Evolutionary conservation across 768 basidiomycete species (phyloP), one percentile per base, ranked within the genome.

Genomic region (Fistulinella prunicolor): DNA sequence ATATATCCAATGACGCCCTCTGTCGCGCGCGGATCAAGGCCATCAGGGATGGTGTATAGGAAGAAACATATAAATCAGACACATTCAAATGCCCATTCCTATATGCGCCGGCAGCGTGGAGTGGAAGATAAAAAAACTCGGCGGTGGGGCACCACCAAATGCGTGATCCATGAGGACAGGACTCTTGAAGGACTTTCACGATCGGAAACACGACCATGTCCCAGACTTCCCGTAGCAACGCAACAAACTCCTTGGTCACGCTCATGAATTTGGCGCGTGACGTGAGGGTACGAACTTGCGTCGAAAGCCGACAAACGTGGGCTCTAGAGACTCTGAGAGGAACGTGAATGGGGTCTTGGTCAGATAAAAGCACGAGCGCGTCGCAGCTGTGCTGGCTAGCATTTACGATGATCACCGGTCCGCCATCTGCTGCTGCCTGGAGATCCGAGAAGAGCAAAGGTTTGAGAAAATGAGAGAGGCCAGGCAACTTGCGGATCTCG

Each of bases 381-480:
- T 73, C 66, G 12, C 67, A 73, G 22, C 61, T 42, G 13, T 45
- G 51, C 16, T 41, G 34, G 45, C 61, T 57, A 9, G 63, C 50
- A 42, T 71, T 73, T 20, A 72, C 50, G 13, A 74, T 47, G 19
- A 70, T 60, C n/a, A 70, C 55, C 0, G 67, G 66, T 4, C 69
- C 69, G 6, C 32, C 47, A 0, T 42, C 17, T 9, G 66, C 60
- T 14, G 56, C 57, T 1, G 23, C 23, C 13, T 46, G 57, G 7
- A 65, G 47, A 17, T 55, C 42, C 0, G 54, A 44, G 19, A 55
- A 54, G 14, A 52, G 42, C 9, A 44, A 45, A 1, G 65, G 63
- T 9, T 42, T 47, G 14, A 71, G 59, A 44, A 69, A 70, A 7
- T 54, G 46, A 20, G 59, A 54, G 46, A 69, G 63, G 1, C 59